Evolutionary conservation across 805 yeast species (phyloP).

Genomic region (Candida arabinofermentans): DNA sequence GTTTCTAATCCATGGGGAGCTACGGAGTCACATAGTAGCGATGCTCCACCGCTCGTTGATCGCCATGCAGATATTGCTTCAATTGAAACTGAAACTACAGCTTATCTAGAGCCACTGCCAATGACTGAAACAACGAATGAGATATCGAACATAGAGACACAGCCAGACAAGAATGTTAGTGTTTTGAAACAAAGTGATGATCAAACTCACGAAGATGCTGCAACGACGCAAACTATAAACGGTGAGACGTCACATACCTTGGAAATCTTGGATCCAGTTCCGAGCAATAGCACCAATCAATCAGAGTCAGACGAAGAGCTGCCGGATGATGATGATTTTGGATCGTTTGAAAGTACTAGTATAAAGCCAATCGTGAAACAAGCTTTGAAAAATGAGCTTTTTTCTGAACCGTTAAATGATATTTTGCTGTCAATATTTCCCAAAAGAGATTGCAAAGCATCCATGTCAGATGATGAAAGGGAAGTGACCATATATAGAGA

Average conservation of each 20-base stretch:
- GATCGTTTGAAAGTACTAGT: conserved; percentile 19
- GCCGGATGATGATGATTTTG: conserved; percentile 23
- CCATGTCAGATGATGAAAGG: not conserved
- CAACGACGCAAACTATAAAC: too few relatives aligned
- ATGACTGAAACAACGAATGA: not conserved
- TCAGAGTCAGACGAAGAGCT: conserved; percentile 5
- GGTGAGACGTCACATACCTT: too few relatives aligned
- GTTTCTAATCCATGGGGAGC: not conserved
- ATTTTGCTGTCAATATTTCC: conserved; percentile 6
- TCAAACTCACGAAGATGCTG: not conserved
- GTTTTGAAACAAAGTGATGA: too few relatives aligned
- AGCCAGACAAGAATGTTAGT: too few relatives aligned
- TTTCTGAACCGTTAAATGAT: conserved; percentile 6
- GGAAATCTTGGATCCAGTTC: too few relatives aligned
- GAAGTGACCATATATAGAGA: conserved; percentile 1
- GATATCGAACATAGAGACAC: too few relatives aligned
- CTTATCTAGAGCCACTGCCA: not conserved
- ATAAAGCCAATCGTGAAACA: not conserved
- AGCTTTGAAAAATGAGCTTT: not conserved
- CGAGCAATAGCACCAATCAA: too few relatives aligned
- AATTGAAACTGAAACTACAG: not conserved
- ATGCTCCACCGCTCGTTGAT: too few relatives aligned
- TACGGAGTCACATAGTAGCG: too few relatives aligned
- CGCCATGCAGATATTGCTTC: too few relatives aligned
- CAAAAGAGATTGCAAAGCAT: not conserved